Evolutionary conservation across 1,284 basidiomycete species (phyloP).

Genomic region (Ustilago shanxiensis): DNA sequence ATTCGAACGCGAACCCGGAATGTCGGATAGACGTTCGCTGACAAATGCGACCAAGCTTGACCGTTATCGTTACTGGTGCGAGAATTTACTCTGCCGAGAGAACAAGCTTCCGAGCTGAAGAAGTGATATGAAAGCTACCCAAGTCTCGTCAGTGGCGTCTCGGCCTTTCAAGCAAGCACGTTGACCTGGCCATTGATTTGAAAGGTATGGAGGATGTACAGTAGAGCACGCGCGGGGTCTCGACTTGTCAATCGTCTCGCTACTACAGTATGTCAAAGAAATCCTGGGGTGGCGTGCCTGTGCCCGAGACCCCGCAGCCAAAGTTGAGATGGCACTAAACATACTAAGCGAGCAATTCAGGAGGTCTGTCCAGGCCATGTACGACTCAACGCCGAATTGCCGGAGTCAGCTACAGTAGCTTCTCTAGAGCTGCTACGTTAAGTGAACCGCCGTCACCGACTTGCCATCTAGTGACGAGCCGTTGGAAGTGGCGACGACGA

Average conservation of each 20-base stretch:
- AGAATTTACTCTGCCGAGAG: background rate
- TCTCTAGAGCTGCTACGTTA: background rate
- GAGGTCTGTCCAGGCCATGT: background rate
- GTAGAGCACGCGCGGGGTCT: too few species aligned
- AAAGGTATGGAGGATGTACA: too few species aligned
- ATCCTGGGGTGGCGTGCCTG: background rate
- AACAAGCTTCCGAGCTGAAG: background rate
- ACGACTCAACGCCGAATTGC: background rate
- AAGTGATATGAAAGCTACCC: background rate
- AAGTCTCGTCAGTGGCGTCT: slow-evolving; percentile 1
- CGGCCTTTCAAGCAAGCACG: slow-evolving; percentile 3
- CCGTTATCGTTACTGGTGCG: background rate
- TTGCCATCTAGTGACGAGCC: background rate
- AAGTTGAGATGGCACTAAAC: background rate
- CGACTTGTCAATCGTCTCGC: background rate
- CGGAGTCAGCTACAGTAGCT: background rate
- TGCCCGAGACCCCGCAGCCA: background rate
- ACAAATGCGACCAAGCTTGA: background rate
- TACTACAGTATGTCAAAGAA: too few species aligned
- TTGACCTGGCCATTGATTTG: too few species aligned
- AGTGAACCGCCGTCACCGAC: background rate
- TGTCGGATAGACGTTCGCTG: background rate
- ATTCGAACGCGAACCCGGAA: too few species aligned
- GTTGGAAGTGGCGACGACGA: background rate
- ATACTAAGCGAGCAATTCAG: slow-evolving; percentile 1